Conservation (phyloP, 441 rosid species). For the Gossypium schwendimanii region DNA sequence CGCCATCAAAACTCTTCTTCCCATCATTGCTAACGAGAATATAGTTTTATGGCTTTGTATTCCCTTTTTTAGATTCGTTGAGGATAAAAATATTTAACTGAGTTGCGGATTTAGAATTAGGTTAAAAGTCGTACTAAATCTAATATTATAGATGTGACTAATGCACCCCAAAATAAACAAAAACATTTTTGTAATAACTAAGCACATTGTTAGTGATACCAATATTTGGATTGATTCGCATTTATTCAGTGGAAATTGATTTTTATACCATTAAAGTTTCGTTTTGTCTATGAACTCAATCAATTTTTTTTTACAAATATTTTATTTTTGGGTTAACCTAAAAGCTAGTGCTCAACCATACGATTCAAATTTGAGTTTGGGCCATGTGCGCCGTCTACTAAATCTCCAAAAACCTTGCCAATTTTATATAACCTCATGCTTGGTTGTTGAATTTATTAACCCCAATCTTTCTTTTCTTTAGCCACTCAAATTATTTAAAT, state of each 20-base stretch:
- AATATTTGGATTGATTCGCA: no score
- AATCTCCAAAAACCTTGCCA: not conserved
- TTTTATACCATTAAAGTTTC: no score
- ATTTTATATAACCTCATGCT: not conserved
- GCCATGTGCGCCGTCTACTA: not conserved
- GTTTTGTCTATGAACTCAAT: no score
- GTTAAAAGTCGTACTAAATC: not conserved
- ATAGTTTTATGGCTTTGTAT: not conserved
- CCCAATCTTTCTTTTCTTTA: not conserved
- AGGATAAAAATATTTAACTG: not conserved
- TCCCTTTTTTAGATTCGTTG: not conserved
- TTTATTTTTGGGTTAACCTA: no score
- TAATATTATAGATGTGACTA: not conserved
- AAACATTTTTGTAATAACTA: not conserved
- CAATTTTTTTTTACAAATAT: no score
- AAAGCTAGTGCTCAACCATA: no score
- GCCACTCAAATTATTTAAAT: no score
- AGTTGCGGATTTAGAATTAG: not conserved
- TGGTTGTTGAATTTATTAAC: not conserved
- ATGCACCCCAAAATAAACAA: not conserved
- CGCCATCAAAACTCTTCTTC: not conserved
- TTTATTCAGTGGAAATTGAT: no score
- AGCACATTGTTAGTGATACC: not conserved
- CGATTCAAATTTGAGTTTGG: not conserved
- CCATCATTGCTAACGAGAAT: not conserved